Conservation (phyloP, 1,139 yeast species). For the Nematodospora anomalae region DNA sequence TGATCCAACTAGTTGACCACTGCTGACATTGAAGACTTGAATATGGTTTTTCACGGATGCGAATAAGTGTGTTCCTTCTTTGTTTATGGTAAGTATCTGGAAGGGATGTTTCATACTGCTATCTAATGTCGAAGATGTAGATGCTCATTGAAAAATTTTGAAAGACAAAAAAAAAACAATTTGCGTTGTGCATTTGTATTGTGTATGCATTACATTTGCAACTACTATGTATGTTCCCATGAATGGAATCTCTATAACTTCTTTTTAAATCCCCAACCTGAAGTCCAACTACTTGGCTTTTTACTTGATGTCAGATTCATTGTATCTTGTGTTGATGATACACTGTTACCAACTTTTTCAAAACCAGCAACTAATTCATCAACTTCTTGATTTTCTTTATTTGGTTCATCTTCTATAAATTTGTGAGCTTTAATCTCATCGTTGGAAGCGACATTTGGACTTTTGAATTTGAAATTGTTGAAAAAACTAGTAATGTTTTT, state of each 20-base stretch:
- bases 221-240: no score
- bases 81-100: slow-evolving; percentile 51
- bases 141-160: neutral
- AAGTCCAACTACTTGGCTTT: slow-evolving; percentile 13
- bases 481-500: slow-evolving; percentile 28
- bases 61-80: slow-evolving; percentile 48
- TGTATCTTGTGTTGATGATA: neutral
- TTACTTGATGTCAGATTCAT: slow-evolving; percentile 4
- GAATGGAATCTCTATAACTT: slow-evolving; percentile 8
- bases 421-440: slow-evolving; percentile 19
- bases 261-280: slow-evolving; percentile 21
- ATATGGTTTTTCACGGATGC: slow-evolving; percentile 58
- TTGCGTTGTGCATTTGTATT: neutral
- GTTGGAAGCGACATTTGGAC: slow-evolving; percentile 5
- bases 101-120: slow-evolving; percentile 78
- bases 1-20: slow-evolving; percentile 41
- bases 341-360: slow-evolving; percentile 11
- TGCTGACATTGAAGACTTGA: slow-evolving; percentile 44
- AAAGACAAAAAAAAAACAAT: neutral
- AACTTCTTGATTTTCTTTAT: slow-evolving; percentile 11
- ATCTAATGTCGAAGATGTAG: neutral
- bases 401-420: slow-evolving; percentile 17
- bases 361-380: slow-evolving; percentile 16
- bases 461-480: slow-evolving; percentile 24
- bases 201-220: no score